Conservation (phyloP, 306 rosid species). For the Sicyos edulis region DNA sequence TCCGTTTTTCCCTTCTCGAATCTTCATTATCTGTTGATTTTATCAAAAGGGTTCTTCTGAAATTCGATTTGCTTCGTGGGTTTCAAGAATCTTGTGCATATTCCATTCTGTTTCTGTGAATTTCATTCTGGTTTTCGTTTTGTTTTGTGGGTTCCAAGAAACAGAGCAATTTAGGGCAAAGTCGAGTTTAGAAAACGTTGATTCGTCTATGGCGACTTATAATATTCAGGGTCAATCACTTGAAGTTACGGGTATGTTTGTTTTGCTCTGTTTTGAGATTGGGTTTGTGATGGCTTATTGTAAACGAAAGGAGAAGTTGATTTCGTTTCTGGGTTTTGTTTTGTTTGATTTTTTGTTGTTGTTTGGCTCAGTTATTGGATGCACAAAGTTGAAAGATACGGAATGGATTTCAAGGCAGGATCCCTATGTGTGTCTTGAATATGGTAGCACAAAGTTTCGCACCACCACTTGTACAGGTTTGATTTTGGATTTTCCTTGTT, state of each 20-base stretch:
- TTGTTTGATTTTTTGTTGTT: too few species aligned
- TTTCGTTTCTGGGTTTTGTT: conserved; percentile 12
- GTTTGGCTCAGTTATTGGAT: conserved; percentile 48
- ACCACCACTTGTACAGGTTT: conserved; percentile 77
- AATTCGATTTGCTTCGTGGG: conserved; percentile 13
- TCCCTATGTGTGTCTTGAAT: conserved; percentile 74
- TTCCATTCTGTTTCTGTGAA: neutral
- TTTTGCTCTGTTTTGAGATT: neutral
- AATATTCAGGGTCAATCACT: conserved; percentile 66
- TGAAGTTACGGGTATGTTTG: conserved; percentile 55
- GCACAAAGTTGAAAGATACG: conserved; percentile 70
- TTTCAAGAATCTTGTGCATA: neutral
- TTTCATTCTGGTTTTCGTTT: too few species aligned
- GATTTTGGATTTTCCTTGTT: neutral
- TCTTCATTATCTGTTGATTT: neutral
- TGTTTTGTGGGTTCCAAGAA: too few species aligned
- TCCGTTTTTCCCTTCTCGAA: neutral
- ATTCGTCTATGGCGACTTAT: conserved; percentile 42
- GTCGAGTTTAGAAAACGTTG: neutral
- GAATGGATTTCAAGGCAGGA: conserved; percentile 92
- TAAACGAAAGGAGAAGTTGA: neutral
- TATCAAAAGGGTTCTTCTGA: neutral
- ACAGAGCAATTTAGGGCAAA: neutral
- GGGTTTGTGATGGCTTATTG: neutral
- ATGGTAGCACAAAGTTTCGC: conserved; percentile 53